phyloP scores from a whole-genome alignment of 2,329 filamentous ascomycete species.

The Tolypocladium paradoxum region DNA sequence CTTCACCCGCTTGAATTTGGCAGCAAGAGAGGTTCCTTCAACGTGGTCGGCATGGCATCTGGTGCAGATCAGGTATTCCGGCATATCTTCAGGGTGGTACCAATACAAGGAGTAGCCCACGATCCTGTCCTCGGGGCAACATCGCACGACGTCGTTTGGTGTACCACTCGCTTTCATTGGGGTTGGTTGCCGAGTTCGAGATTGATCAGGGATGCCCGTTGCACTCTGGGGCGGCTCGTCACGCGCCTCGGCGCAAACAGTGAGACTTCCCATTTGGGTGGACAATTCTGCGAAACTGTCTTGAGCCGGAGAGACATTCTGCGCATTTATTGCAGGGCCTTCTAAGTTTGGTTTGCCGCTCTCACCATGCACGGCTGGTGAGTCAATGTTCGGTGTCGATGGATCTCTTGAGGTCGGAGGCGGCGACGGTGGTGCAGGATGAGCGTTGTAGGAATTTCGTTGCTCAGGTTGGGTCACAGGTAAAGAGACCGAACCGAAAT shows the following conservation, averaged over 20 bases:
- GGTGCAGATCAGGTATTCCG: constrained; percentile 27
- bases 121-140: constrained; percentile 16
- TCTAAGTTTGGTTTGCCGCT: neutral
- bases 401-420: neutral
- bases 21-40: constrained; percentile 14
- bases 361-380: neutral
- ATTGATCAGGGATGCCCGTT: neutral
- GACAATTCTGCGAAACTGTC: neutral
- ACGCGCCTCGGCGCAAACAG: neutral
- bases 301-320: neutral
- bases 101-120: constrained; percentile 20
- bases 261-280: neutral
- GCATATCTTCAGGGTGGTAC: constrained; percentile 15
- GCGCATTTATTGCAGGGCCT: too few relatives aligned
- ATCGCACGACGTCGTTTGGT: constrained; percentile 12
- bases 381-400: neutral
- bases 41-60: constrained; percentile 29
- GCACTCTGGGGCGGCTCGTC: neutral
- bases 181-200: neutral
- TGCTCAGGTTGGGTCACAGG: neutral
- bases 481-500: neutral
- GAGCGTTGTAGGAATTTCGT: neutral
- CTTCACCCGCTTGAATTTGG: constrained; percentile 16
- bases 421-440: neutral
- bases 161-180: constrained; percentile 11